Conservation (phyloP, 2,329 filamentous ascomycete species). For the Pestalotiopsis sp. region DNA sequence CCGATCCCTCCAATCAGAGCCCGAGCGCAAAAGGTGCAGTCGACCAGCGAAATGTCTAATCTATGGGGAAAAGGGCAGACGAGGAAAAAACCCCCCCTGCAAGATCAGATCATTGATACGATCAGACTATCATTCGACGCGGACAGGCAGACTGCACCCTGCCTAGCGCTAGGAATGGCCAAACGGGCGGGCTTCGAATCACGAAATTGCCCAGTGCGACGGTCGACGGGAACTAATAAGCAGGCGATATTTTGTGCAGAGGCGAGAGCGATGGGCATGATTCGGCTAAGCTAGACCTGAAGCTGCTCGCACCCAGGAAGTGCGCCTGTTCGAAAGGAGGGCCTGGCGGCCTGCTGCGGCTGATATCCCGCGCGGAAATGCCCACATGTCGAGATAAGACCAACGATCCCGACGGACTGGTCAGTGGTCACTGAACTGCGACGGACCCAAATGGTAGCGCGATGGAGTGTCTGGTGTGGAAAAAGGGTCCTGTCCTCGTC, state of each 20-base stretch:
- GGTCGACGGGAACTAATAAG: neutral
- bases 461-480: neutral
- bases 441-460: neutral
- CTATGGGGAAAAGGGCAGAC: neutral
- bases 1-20: neutral
- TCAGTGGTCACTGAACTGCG: neutral
- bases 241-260: no score
- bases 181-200: neutral
- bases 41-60: neutral
- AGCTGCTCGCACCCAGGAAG: no score
- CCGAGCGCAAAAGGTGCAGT: neutral
- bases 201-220: neutral
- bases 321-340: neutral
- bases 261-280: no score
- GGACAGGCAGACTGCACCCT: neutral
- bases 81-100: neutral
- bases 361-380: neutral
- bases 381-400: neutral
- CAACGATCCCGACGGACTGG: slow-evolving; percentile 2
- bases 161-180: neutral
- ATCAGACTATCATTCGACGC: neutral
- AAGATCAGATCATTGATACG: neutral
- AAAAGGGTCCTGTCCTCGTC: neutral
- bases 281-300: no score
- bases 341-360: neutral